Evolutionary conservation across 2,329 filamentous ascomycete genomes (phyloP), one percentile per base, ranked within the genome.

Genomic region (Beauveria asiatica): DNA sequence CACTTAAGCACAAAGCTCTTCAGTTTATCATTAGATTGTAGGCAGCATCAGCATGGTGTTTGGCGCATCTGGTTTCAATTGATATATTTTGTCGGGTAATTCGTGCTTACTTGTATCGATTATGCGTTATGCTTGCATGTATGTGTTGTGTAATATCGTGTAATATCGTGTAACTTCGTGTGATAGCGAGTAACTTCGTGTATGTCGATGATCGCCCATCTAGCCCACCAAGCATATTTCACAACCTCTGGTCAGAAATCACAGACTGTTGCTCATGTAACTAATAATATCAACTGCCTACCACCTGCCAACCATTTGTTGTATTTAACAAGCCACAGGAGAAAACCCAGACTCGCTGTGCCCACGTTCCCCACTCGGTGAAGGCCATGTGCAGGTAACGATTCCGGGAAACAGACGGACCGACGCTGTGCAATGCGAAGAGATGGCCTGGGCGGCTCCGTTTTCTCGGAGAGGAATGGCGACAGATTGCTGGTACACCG

Each of bases 31-130:
- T 50, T 61, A 56, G 52, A 19, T 61, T 59, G 45, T 58, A 49
- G 39, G 58, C 48, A 53, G 51, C 51, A 55, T 55, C 33, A 55
- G 58, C 58, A 45, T 60, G 58, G 58, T 49, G 58, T 60, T 54
- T 60, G 58, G 58, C 33, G 58, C 55, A 23, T 42, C 41, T 54
- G 41, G 37, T 10, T 55, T 50, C 10, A 54, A 55, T 60, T 49
- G 17, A 59, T 30, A 21, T 54, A 19, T 55, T 51, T 23, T 13
- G 19, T 42, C 30, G 16, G 8, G 7, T 51, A 21, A 21, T 52
- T 23, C 19, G 19, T 45, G 5, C 3, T 27, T 19, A 9, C 16
- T n/a, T 16, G 19, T 39, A 17, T 11, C 19, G 33, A 27, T 39
- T 44, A 8, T 57, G 52, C 45, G 19, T 52, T 46, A 27, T 39